Evolutionary conservation across 2,329 filamentous ascomycete species (phyloP).

Genomic region (Huntiella omanensis): DNA sequence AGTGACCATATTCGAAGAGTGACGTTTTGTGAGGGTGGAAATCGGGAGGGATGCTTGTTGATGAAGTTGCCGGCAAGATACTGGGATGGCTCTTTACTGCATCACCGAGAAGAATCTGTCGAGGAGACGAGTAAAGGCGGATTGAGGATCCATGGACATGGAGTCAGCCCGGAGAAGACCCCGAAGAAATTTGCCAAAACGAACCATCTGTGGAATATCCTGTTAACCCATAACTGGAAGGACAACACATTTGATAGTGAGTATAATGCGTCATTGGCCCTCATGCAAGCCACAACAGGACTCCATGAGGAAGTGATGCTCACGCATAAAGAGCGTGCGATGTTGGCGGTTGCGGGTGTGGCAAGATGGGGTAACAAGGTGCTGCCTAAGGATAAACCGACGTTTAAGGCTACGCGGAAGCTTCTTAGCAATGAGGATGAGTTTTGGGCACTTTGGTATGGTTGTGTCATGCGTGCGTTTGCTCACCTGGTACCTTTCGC

Average conservation of each 20-base stretch:
- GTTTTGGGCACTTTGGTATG: slow-evolving; percentile 35
- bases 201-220: too few relatives aligned
- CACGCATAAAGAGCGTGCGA: slow-evolving; percentile 50
- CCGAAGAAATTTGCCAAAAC: too few relatives aligned
- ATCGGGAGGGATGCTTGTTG: slow-evolving; percentile 67
- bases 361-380: slow-evolving; percentile 53
- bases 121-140: too few relatives aligned
- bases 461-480: slow-evolving; percentile 26
- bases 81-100: too few relatives aligned
- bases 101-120: slow-evolving; percentile 5
- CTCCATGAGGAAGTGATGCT: slow-evolving; percentile 53
- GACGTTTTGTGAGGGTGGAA: slow-evolving; percentile 73
- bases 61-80: slow-evolving; percentile 35
- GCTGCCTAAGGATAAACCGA: slow-evolving; percentile 26
- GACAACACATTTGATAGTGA: slow-evolving; percentile 30
- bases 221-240: slow-evolving; percentile 33
- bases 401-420: slow-evolving; percentile 24
- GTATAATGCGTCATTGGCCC: slow-evolving; percentile 43
- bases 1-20: slow-evolving; percentile 42
- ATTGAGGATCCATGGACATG: too few relatives aligned
- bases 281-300: slow-evolving; percentile 55
- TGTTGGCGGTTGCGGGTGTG: slow-evolving; percentile 52
- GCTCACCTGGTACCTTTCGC: slow-evolving; percentile 22
- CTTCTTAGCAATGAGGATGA: slow-evolving; percentile 21
- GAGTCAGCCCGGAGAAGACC: too few relatives aligned